Evolutionary conservation across 495 filamentous ascomycete species (phyloP).

Genomic region (Penicillium robsamsonii): DNA sequence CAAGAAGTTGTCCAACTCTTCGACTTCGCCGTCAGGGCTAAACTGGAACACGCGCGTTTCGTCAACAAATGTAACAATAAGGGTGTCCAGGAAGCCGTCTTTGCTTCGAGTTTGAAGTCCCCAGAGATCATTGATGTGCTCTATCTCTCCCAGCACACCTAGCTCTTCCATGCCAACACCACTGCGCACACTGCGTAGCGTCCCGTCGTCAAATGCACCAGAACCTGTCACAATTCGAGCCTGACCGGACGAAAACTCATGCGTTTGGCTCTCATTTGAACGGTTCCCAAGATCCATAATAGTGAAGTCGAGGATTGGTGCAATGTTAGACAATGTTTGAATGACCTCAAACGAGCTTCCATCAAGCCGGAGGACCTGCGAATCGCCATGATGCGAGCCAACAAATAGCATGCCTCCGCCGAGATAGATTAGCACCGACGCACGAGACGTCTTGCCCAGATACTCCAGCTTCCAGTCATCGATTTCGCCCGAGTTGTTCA

Average conservation of each 20-base stretch:
- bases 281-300: conserved; percentile 93
- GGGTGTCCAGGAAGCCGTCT: conserved; percentile 57
- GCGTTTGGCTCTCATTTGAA: conserved; percentile 70
- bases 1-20: conserved; percentile 73
- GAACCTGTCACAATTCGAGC: conserved; percentile 91
- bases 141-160: conserved; percentile 77
- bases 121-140: conserved; percentile 69
- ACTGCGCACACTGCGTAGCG: conserved; percentile 82
- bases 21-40: conserved; percentile 69
- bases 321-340: conserved; percentile 80
- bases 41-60: conserved; percentile 86
- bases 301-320: conserved; percentile 87
- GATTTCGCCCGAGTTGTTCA: conserved; percentile 62
- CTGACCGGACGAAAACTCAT: conserved; percentile 92
- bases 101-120: conserved; percentile 52
- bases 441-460: conserved; percentile 70
- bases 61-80: conserved; percentile 76
- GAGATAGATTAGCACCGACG: conserved; percentile 75
- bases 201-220: conserved; percentile 82
- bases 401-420: conserved; percentile 74
- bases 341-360: conserved; percentile 58
- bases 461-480: conserved; percentile 62
- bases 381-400: conserved; percentile 90
- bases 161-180: conserved; percentile 91
- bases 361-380: conserved; percentile 71